These are phyloP conservation scores for Volutella citrinella DNA, from an alignment of 2,329 filamentous ascomycete genomes.

Conservation along the genomic window DNA sequence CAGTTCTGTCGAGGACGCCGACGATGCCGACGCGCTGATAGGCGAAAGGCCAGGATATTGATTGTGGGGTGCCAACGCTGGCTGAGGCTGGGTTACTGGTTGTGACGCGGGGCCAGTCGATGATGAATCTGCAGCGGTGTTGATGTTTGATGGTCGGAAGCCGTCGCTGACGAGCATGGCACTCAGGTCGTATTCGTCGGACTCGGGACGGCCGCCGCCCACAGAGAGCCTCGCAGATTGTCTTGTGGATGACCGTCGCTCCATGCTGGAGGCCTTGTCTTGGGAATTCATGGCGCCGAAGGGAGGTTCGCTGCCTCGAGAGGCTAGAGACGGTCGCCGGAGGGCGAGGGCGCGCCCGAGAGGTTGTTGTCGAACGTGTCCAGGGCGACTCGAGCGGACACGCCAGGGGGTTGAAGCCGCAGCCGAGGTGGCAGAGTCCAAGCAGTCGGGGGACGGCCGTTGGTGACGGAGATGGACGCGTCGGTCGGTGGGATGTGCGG, in stretches of 20 bases:
- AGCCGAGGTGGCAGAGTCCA: too few species aligned
- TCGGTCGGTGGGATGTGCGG: too few species aligned
- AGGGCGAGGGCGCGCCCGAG: constrained; percentile 23
- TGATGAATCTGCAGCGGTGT: constrained; percentile 11
- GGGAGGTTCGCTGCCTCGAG: constrained; percentile 16
- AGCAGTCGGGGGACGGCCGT: too few species aligned
- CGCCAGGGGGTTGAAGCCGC: constrained; percentile 15
- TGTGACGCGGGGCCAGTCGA: constrained; percentile 20
- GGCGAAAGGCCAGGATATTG: background rate
- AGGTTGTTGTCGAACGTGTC: constrained; percentile 13
- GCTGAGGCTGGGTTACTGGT: constrained; percentile 11
- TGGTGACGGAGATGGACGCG: constrained; percentile 6
- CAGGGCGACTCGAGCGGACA: constrained; percentile 8
- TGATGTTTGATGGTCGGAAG: constrained; percentile 40
- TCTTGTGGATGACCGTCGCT: constrained; percentile 42
- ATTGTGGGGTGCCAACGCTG: constrained; percentile 1
- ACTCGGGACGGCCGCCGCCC: constrained; percentile 25
- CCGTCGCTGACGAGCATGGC: constrained; percentile 53
- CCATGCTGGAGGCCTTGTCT: constrained; percentile 36
- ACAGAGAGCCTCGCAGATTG: constrained; percentile 38
- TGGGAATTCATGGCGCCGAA: constrained; percentile 38
- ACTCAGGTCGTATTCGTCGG: constrained; percentile 48
- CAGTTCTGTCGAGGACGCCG: too few species aligned
- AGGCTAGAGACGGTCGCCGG: constrained; percentile 24
- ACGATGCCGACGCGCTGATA: constrained; percentile 9